Percentiles rank a stretch among this genome's conserved stretches.
phyloP scores from a whole-genome alignment of 306 rosid species.

The Vigna radiata region DNA sequence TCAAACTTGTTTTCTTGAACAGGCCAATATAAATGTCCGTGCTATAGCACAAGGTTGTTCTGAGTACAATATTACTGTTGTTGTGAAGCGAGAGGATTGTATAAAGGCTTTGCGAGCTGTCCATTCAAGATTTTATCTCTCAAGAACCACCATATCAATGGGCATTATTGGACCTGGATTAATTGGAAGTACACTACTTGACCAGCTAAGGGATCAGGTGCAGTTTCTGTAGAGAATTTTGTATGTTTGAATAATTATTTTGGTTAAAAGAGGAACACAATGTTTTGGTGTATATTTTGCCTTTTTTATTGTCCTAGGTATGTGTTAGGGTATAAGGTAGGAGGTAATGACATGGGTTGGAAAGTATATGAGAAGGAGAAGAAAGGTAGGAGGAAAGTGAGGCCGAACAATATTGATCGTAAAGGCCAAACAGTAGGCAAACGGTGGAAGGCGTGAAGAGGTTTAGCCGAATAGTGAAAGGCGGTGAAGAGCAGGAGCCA shows the following conservation, averaged over 20 bases:
- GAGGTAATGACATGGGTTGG: no score
- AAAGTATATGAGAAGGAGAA: no score
- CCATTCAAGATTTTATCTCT: constrained; percentile 93
- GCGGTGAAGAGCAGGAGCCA: no score
- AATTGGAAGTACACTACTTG: constrained; percentile 92
- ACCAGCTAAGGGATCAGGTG: constrained; percentile 98
- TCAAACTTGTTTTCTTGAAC: constrained; percentile 49
- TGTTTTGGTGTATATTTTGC: constrained; percentile 14
- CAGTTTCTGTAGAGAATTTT: constrained; percentile 39
- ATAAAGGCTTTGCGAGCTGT: constrained; percentile 95
- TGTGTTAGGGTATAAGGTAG: background rate
- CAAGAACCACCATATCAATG: constrained; percentile 95
- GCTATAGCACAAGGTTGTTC: constrained; percentile 99
- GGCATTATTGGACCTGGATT: constrained; percentile 97
- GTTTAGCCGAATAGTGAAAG: no score
- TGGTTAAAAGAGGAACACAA: background rate
- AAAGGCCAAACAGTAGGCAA: no score
- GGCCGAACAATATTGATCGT: no score
- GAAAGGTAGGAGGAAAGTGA: no score
- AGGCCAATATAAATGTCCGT: constrained; percentile 96
- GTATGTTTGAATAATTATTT: constrained; percentile 13
- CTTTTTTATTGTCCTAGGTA: constrained; percentile 13
- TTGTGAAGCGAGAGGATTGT: constrained; percentile 90
- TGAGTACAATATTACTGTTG: constrained; percentile 94
- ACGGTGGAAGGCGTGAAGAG: no score